Percentiles rank a stretch among this genome's conserved stretches.
These are phyloP conservation scores for Irpex sp. DNA, from an alignment of 1,284 basidiomycete species.

Conservation along the genomic window DNA sequence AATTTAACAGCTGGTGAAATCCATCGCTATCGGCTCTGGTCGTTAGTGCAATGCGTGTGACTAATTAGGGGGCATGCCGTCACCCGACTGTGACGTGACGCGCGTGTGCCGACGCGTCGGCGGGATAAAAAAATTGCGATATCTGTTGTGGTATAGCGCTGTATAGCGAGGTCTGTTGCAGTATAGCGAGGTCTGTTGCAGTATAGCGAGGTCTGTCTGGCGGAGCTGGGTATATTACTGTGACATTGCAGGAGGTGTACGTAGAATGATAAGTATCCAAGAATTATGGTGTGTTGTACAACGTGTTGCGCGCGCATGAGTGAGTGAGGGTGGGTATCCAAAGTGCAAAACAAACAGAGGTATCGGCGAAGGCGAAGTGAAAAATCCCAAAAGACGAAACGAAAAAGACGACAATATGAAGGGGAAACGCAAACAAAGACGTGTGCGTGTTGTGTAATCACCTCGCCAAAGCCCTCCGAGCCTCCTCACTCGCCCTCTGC, in stretches of 20 bases:
- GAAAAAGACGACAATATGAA: neutral
- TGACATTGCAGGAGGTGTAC: no score
- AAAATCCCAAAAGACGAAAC: neutral
- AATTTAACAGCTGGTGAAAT: neutral
- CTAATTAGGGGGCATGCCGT: neutral
- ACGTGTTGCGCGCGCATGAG: no score
- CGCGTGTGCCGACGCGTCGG: no score
- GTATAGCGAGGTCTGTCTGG: neutral
- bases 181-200: neutral
- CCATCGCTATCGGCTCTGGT: neutral
- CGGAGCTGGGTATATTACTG: neutral
- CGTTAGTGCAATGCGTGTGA: neutral
- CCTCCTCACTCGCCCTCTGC: constrained; percentile 48
- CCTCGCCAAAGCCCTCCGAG: constrained; percentile 42
- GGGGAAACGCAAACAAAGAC: neutral
- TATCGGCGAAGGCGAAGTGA: no score
- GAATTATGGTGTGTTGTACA: no score
- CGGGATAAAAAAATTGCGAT: neutral
- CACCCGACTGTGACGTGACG: neutral
- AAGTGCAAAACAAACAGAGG: no score
- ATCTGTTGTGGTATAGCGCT: neutral
- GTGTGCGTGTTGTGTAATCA: constrained; percentile 21
- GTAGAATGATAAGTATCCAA: no score
- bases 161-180: neutral
- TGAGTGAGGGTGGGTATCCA: no score